phyloP scores from a whole-genome alignment of 257 asterid species.

The Petunia axillaris region DNA sequence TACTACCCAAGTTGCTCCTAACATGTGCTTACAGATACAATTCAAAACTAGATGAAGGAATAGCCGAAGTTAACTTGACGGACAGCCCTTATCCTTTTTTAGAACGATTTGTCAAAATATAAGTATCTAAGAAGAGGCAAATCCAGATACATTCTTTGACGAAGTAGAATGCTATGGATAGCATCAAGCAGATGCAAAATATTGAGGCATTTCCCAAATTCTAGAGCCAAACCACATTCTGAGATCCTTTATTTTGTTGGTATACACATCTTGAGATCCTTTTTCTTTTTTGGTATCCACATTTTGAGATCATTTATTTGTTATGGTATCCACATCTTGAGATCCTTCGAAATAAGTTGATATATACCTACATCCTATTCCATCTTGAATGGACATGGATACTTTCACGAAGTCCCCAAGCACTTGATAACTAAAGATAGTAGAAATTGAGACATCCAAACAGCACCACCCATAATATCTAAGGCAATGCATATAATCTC shows the following conservation, averaged over 20 bases:
- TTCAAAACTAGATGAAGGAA: background rate
- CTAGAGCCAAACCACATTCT: constrained; percentile 13
- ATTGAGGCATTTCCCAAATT: background rate
- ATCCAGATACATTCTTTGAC: too few species aligned
- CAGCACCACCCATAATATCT: constrained; percentile 2
- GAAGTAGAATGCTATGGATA: too few species aligned
- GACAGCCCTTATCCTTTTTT: constrained; percentile 1
- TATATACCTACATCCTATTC: background rate
- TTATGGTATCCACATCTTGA: constrained; percentile 14
- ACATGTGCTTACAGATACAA: background rate
- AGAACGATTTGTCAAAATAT: background rate
- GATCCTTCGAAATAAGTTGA: background rate
- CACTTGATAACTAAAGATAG: background rate
- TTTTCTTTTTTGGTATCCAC: background rate
- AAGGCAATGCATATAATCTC: background rate
- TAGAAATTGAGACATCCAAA: constrained; percentile 13
- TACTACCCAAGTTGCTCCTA: constrained; percentile 7
- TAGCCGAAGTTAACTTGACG: background rate
- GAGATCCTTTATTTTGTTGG: background rate
- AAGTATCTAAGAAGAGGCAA: constrained; percentile 5
- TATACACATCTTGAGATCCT: constrained; percentile 19
- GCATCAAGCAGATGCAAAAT: too few species aligned
- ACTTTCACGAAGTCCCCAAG: background rate
- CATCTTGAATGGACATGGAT: background rate
- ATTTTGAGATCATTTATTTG: background rate